Evolutionary conservation across 1,284 basidiomycete genomes (phyloP).

Genomic region (Fistulinella cinereoalba): DNA sequence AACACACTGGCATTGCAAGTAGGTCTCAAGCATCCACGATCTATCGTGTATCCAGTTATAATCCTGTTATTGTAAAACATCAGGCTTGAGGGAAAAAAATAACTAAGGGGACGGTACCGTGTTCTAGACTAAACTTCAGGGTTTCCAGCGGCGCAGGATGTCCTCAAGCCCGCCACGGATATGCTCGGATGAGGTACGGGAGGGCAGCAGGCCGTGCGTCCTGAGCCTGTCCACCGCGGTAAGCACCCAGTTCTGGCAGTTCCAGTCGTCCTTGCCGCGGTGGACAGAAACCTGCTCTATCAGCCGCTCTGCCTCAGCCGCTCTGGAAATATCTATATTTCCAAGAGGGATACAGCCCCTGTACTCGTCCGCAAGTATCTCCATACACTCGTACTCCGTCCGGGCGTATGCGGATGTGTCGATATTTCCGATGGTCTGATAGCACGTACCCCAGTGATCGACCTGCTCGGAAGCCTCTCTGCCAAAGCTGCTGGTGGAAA

Average conservation of each 20-base stretch:
- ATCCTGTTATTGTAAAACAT: constrained; percentile 6
- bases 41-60: not conserved
- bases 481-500: constrained; percentile 21
- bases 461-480: constrained; percentile 22
- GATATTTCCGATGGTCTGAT: constrained; percentile 28
- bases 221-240: constrained; percentile 25
- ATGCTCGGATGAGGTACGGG: constrained; percentile 16
- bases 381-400: constrained; percentile 32
- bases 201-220: constrained; percentile 13
- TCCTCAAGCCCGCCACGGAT: constrained; percentile 27
- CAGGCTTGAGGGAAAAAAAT: constrained; percentile 1
- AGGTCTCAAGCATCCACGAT: not conserved
- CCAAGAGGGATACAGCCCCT: constrained; percentile 28
- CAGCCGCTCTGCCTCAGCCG: constrained; percentile 17
- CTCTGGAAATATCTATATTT: constrained; percentile 16
- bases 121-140: constrained; percentile 3
- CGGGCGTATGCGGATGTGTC: constrained; percentile 30
- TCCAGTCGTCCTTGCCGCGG: constrained; percentile 32
- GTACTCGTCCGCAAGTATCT: constrained; percentile 29
- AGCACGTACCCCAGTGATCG: constrained; percentile 33
- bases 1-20: no score
- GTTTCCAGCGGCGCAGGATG: constrained; percentile 25
- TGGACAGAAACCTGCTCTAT: constrained; percentile 25
- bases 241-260: constrained; percentile 33
- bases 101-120: not conserved